Evolutionary conservation across 495 filamentous ascomycete species (phyloP), one percentile per base, ranked within the genome.

Genomic region (Penicillium simplicissimum): DNA sequence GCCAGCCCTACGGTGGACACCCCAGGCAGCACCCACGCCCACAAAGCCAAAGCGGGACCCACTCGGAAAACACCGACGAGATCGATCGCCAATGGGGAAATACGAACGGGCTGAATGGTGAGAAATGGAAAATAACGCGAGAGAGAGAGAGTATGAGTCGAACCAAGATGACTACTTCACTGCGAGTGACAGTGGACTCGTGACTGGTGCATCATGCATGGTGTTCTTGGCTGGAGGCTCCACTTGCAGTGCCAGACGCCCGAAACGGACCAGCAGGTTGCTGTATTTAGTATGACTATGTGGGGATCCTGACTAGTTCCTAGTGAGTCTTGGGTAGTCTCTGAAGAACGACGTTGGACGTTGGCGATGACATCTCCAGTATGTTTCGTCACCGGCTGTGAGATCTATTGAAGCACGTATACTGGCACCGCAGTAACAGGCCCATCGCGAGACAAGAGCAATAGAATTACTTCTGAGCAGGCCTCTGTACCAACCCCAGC

Each of bases 11-110:
- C 40, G 58, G 65, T 52, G 52, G 37, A 51, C 49, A 59, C 65
- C 67, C 67, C 65, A 70, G 67, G 67, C 65, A 67, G 49, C 55
- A 58, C 63, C 10, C 3, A 65, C 61, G 62, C 61, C 67, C 53
- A 51, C 58, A 65, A 15, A 5, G 3, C 40, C 42, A 23, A 42
- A 45, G 51, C 45, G 25, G 15, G n/a, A n/a, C 53, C 40, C 53
- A 23, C 31, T 45, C 64, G 60, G 64, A 67, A 63, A 67, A 55
- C 52, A 67, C 65, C 65, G 65, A 68, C 31, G 60, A 42, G 40
- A 52, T 28, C 13, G 19, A 31, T n/a, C 56, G 57, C 64, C 53
- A 62, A 62, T 66, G 13, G 33, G 59, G 35, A 23, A 62, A 51
- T 57, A 9, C 52, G 55, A 55, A 28, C 34, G 38, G 51, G 47